phyloP scores from a whole-genome alignment of 2,329 filamentous ascomycete genomes.

The Ceratocystiopsis minuta region DNA sequence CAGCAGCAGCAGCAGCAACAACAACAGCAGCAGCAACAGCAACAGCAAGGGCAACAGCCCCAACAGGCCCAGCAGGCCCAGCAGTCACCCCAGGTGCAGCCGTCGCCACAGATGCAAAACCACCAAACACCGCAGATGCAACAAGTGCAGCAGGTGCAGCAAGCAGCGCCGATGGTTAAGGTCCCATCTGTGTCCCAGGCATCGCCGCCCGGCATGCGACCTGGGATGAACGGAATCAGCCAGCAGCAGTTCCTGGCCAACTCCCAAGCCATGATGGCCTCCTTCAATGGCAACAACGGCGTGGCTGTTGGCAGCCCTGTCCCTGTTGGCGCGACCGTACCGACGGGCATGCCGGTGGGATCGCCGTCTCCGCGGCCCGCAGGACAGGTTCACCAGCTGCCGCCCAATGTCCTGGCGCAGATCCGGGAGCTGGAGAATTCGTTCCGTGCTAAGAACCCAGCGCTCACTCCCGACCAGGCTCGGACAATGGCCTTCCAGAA shows the following conservation, averaged over 20 bases:
- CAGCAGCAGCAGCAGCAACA: conserved; percentile 19
- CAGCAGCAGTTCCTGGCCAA: conserved; percentile 36
- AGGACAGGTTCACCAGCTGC: conserved; percentile 14
- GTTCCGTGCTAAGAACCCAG: conserved; percentile 32
- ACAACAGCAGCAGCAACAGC: conserved; percentile 19
- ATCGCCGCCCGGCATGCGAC: conserved; percentile 17
- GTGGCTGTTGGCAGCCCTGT: conserved; percentile 26
- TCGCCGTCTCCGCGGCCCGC: conserved; percentile 23
- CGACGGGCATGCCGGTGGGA: conserved; percentile 9
- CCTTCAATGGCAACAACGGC: conserved; percentile 26
- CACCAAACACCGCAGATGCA: conserved; percentile 11
- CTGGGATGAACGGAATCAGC: conserved; percentile 24
- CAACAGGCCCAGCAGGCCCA: conserved; percentile 20
- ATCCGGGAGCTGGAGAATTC: conserved; percentile 33
- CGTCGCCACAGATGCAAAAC: conserved; percentile 34
- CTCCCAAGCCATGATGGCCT: conserved; percentile 33
- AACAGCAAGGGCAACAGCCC: conserved; percentile 23
- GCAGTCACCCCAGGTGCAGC: conserved; percentile 16
- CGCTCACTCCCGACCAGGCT: conserved; percentile 28
- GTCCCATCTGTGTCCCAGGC: conserved; percentile 14
- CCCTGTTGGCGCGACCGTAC: too few species aligned
- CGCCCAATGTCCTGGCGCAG: conserved; percentile 28
- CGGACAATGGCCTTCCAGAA: conserved; percentile 34
- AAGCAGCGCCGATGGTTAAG: conserved; percentile 6
- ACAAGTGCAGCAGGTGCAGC: conserved; percentile 13